These are phyloP conservation scores for Sherardia arvensis DNA, from an alignment of 257 asterid genomes.

Conservation along the genomic window DNA sequence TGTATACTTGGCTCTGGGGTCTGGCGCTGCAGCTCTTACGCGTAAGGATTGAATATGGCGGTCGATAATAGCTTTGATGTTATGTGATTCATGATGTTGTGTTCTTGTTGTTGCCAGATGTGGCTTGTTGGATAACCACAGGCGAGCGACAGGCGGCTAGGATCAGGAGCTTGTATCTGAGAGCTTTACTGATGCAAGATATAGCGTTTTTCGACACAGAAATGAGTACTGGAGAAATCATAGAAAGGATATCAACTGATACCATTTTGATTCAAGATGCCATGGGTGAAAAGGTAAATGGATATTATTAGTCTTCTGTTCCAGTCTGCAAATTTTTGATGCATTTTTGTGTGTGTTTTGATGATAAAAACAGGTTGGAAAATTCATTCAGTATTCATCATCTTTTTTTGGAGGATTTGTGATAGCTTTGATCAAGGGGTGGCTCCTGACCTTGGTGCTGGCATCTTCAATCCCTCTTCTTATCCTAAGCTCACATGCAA, in stretches of 20 bases:
- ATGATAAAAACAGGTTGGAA: slow-evolving; percentile 36
- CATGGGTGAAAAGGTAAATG: slow-evolving; percentile 72
- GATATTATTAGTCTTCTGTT: neutral
- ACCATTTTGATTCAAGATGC: slow-evolving; percentile 51
- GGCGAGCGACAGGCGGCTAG: slow-evolving; percentile 67
- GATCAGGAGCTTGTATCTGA: slow-evolving; percentile 39
- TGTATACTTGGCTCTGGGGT: slow-evolving; percentile 48
- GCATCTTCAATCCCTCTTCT: slow-evolving; percentile 48
- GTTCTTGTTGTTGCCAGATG: slow-evolving; percentile 31
- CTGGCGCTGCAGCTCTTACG: slow-evolving; percentile 39
- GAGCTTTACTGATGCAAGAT: slow-evolving; percentile 53
- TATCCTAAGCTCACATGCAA: slow-evolving; percentile 34
- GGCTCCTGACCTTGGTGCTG: slow-evolving; percentile 57
- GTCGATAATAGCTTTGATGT: neutral
- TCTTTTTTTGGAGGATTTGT: slow-evolving; percentile 50
- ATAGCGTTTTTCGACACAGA: slow-evolving; percentile 54
- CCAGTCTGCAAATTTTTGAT: neutral
- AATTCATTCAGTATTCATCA: slow-evolving; percentile 40
- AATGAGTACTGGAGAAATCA: slow-evolving; percentile 42
- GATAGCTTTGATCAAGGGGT: slow-evolving; percentile 46
- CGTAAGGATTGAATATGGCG: slow-evolving; percentile 32
- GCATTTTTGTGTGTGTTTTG: neutral
- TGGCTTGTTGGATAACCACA: slow-evolving; percentile 61
- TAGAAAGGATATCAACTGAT: slow-evolving; percentile 41
- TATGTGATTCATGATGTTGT: neutral